Percentiles rank a stretch among this genome's conserved stretches.
Conservation (phyloP, 768 basidiomycete species). For the Mycena epipterygia region DNA sequence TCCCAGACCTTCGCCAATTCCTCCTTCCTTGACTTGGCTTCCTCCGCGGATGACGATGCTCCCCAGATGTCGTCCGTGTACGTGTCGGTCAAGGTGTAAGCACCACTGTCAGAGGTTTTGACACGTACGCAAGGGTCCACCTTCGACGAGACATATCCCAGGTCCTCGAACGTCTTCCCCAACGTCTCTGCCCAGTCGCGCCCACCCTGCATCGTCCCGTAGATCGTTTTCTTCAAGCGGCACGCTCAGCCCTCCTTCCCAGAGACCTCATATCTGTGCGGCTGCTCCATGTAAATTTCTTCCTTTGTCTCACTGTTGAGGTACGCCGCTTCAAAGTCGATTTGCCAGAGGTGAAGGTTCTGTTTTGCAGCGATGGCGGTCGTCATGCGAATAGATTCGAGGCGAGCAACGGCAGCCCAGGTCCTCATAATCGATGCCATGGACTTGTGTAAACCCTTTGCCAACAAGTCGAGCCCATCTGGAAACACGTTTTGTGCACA, state of each 20-base stretch:
- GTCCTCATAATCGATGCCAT: background rate
- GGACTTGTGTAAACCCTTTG: background rate
- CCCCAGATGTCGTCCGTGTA: slow-evolving; percentile 22
- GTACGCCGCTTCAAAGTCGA: slow-evolving; percentile 8
- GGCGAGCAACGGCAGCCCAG: background rate
- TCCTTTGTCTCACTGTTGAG: too few species aligned
- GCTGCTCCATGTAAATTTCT: slow-evolving; percentile 17
- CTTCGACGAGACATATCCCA: slow-evolving; percentile 16
- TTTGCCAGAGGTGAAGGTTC: slow-evolving; percentile 16
- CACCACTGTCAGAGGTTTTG: background rate
- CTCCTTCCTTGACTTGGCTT: background rate
- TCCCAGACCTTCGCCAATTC: slow-evolving; percentile 22
- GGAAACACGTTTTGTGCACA: too few species aligned
- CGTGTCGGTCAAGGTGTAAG: background rate
- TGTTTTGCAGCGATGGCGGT: slow-evolving; percentile 14
- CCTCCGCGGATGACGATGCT: background rate
- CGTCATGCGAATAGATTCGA: slow-evolving; percentile 16
- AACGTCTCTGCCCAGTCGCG: slow-evolving; percentile 25
- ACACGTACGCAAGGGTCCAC: slow-evolving; percentile 28
- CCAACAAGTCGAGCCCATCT: background rate
- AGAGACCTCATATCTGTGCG: background rate
- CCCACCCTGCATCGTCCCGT: slow-evolving; percentile 29
- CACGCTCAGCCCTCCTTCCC: slow-evolving; percentile 8
- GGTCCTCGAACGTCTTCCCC: slow-evolving; percentile 17
- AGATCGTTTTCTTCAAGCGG: slow-evolving; percentile 11